These are phyloP conservation scores for Galeopsis tetrahit DNA, from an alignment of 257 asterid species.

Conservation along the genomic window DNA sequence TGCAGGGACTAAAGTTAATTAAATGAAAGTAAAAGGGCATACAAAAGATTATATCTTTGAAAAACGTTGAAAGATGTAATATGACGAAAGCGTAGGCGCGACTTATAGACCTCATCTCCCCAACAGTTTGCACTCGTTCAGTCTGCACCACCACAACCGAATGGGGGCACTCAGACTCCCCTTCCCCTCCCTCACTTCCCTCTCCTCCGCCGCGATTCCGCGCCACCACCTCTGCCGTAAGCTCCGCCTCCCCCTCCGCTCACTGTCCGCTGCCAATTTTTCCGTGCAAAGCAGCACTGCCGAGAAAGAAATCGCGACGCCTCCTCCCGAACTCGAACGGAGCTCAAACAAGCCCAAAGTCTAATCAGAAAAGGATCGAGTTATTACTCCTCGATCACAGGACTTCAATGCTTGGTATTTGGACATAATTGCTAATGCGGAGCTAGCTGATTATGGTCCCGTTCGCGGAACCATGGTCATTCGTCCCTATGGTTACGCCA, in stretches of 20 bases:
- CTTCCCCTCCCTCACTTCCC: constrained; percentile 53
- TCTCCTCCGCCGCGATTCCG: constrained; percentile 53
- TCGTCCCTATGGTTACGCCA: constrained; percentile 98
- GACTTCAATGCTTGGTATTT: constrained; percentile 98
- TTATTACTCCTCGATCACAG: constrained; percentile 89
- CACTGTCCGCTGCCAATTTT: constrained; percentile 54
- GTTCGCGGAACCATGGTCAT: constrained; percentile 99
- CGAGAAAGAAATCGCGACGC: constrained; percentile 55
- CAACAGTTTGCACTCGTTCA: constrained; percentile 19
- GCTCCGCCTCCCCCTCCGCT: constrained; percentile 49
- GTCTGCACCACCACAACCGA: constrained; percentile 30
- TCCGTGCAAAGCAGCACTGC: constrained; percentile 64
- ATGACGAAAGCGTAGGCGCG: not conserved
- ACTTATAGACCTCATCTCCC: constrained; percentile 38
- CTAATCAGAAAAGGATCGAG: constrained; percentile 67
- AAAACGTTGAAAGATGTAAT: not conserved
- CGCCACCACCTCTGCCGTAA: constrained; percentile 41
- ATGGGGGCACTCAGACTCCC: constrained; percentile 89
- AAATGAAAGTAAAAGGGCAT: not conserved
- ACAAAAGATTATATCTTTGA: not conserved
- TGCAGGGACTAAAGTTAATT: not conserved
- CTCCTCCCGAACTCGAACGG: constrained; percentile 50
- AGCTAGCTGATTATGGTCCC: constrained; percentile 97
- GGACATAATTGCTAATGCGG: constrained; percentile 90
- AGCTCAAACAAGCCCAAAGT: constrained; percentile 48